Base-by-base conservation (phyloP, 257 asterid species). In the Jaltomata sinuosa region DNA sequence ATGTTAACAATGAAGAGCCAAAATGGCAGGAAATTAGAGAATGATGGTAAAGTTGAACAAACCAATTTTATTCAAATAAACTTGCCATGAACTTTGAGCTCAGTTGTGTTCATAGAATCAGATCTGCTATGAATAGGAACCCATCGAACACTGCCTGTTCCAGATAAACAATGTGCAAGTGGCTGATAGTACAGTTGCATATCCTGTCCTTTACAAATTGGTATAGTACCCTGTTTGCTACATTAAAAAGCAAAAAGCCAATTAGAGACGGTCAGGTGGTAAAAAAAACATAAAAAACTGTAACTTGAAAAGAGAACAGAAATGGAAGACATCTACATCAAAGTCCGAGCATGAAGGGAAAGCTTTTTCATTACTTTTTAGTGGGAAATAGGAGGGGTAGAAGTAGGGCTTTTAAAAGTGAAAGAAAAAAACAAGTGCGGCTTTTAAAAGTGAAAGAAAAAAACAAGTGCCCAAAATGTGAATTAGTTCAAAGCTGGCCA, bases 181-280 rank as follows among this genome's bases (percentile, higher is more conserved):
- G 97, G 94, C 85, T 87, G 93, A 88, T 94, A 94, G 88, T 97
- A 97, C 55, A 97, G 84, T 84, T 88, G 97, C 71, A 82, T 86
- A 64, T 93, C 95, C 69, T 95, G 97, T 83, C 94, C 98, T 55
- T 86, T 86, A 85, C 99, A 97, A 85, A 89, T 90, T 84, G 97
- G 97, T 84, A 90, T 86, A 79, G 86, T 84, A 12, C 82, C 90
- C 69, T 85, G 89, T 87, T 85, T 92, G 83, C 92, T 89, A 82
- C 82, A 90, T 83, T 59, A 55, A 83, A 83, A 80, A 84, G 49
- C 80, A 49, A 81, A 62, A 83, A 64, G 64, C 32, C 53, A 64
- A 67, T 22, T 71, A 25, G 61, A 38, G 52, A 83, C 15, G 32
- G 81, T 76, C 61, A 15, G 3, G 25, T 27, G 61, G 27, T 22